phyloP scores from a whole-genome alignment of 345 rosid genomes.

The Gossypium ekmanianum region DNA sequence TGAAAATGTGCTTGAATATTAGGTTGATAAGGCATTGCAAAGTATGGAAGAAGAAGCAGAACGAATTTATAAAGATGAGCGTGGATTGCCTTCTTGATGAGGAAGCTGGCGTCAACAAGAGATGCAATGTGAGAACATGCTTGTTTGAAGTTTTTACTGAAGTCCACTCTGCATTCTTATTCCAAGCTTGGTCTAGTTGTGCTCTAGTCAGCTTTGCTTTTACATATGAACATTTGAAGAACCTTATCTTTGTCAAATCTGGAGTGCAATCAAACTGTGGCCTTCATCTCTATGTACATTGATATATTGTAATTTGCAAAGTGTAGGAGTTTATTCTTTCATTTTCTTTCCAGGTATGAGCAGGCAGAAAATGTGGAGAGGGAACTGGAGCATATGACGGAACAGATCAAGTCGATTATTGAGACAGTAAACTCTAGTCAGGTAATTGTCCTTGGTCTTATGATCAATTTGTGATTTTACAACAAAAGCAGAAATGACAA shows the following conservation, averaged over 20 bases:
- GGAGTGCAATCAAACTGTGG: background rate
- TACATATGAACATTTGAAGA: background rate
- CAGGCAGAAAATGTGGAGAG: conserved; percentile 86
- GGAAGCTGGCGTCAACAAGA: conserved; percentile 92
- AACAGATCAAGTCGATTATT: conserved; percentile 81
- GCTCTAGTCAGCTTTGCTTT: background rate
- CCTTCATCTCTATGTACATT: background rate
- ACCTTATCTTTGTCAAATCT: background rate
- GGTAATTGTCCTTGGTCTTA: conserved; percentile 34
- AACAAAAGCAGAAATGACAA: conserved; percentile 2
- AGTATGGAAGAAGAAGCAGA: conserved; percentile 96
- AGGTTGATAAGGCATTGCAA: conserved; percentile 90
- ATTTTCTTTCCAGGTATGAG: conserved; percentile 64
- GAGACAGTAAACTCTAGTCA: conserved; percentile 76
- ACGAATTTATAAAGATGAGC: conserved; percentile 84
- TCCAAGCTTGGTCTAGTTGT: background rate
- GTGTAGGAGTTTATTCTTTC: conserved; percentile 12
- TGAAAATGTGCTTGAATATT: background rate
- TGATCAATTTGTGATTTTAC: conserved; percentile 3
- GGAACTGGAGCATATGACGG: conserved; percentile 92
- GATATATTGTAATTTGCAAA: background rate
- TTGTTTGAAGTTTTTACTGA: conserved; percentile 5
- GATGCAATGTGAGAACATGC: conserved; percentile 83
- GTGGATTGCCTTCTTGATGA: conserved; percentile 72
- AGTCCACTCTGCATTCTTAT: background rate